Evolutionary conservation across 176 grass and related monocot species (phyloP).

Genomic region (Phoenix dactylifera): DNA sequence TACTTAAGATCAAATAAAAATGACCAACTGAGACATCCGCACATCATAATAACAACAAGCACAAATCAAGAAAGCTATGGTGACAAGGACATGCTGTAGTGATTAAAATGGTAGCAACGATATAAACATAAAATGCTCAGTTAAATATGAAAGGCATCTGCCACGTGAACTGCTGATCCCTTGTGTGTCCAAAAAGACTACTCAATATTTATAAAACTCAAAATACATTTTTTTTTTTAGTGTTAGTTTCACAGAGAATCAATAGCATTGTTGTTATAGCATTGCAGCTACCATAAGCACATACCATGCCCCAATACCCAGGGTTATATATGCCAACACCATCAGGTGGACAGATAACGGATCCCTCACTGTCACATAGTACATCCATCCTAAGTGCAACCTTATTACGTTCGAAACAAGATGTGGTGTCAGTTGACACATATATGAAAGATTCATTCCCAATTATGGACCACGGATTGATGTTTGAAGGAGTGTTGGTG

Average conservation of each 20-base stretch:
- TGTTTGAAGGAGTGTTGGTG: conserved; percentile 58
- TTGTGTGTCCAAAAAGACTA: too few species aligned
- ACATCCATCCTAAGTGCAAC: conserved; percentile 65
- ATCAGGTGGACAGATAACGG: conserved; percentile 30
- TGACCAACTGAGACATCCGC: too few species aligned
- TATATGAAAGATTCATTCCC: conserved; percentile 42
- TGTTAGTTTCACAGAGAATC: not conserved
- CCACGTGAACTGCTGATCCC: not conserved
- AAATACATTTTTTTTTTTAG: not conserved
- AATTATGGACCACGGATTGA: conserved; percentile 63
- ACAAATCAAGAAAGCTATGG: too few species aligned
- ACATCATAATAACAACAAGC: too few species aligned
- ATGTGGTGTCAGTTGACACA: conserved; percentile 44
- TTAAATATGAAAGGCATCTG: not conserved
- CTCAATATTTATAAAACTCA: not conserved
- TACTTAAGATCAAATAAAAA: too few species aligned
- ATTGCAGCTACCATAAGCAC: conserved; percentile 1
- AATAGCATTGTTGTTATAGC: not conserved
- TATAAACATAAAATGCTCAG: too few species aligned
- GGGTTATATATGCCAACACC: conserved; percentile 84
- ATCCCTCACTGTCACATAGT: conserved; percentile 34
- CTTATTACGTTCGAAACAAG: conserved; percentile 48
- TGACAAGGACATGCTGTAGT: too few species aligned
- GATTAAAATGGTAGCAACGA: too few species aligned
- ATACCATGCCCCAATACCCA: conserved; percentile 94